These are phyloP conservation scores for Aspergillus floridensis DNA, from an alignment of 2,329 filamentous ascomycete species.

Conservation along the genomic window DNA sequence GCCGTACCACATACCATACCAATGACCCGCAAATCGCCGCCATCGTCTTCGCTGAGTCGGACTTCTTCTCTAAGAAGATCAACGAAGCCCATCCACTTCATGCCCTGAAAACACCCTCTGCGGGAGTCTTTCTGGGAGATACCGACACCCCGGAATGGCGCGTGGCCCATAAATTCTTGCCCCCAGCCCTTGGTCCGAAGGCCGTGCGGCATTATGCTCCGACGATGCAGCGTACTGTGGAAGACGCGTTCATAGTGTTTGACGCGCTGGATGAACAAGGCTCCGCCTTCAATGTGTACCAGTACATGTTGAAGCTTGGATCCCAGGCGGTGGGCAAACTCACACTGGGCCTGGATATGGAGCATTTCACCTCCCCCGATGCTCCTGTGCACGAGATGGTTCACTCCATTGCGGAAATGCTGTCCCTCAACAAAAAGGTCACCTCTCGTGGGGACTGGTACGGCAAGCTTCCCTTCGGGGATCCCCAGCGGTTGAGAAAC, in stretches of 20 bases:
- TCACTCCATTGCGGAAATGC: slow-evolving; percentile 47
- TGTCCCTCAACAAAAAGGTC: slow-evolving; percentile 60
- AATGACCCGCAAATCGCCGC: slow-evolving; percentile 50
- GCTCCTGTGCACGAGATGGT: slow-evolving; percentile 54
- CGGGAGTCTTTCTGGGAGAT: slow-evolving; percentile 35
- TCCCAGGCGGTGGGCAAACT: slow-evolving; percentile 47
- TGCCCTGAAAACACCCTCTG: slow-evolving; percentile 26
- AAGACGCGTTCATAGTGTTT: slow-evolving; percentile 50
- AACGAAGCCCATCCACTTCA: slow-evolving; percentile 32
- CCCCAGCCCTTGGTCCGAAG: slow-evolving; percentile 58
- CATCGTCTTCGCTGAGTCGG: slow-evolving; percentile 51
- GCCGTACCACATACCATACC: slow-evolving; percentile 50
- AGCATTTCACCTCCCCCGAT: slow-evolving; percentile 45
- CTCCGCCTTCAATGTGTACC: slow-evolving; percentile 50
- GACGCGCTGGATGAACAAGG: slow-evolving; percentile 48
- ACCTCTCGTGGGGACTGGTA: slow-evolving; percentile 58
- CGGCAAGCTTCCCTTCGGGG: slow-evolving; percentile 56
- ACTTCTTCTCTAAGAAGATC: slow-evolving; percentile 56
- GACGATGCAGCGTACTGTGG: slow-evolving; percentile 56
- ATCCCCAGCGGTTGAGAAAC: slow-evolving; percentile 45
- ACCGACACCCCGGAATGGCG: slow-evolving; percentile 36
- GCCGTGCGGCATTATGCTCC: slow-evolving; percentile 61
- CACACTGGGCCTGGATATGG: slow-evolving; percentile 45
- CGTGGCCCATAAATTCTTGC: slow-evolving; percentile 60
- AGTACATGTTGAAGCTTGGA: slow-evolving; percentile 51